Percentiles rank a stretch among this genome's conserved stretches.
Evolutionary conservation across 495 filamentous ascomycete genomes (phyloP).

Genomic region (Alectoria sarmentosa): DNA sequence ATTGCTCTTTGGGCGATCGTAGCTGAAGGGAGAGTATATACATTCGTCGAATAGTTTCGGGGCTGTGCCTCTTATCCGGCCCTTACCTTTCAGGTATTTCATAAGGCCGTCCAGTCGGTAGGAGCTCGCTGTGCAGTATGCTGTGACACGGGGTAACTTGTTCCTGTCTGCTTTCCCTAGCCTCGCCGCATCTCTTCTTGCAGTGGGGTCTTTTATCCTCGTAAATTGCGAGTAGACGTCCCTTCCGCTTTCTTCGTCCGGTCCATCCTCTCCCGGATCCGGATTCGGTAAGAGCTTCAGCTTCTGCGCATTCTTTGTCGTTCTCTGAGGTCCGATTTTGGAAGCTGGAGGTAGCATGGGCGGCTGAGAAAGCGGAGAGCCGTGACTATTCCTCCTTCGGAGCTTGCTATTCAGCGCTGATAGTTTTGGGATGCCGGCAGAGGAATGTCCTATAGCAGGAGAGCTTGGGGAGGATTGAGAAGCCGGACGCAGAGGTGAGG

Average conservation of each 20-base stretch:
- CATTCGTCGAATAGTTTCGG: slow-evolving; percentile 95
- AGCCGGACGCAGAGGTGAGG: slow-evolving; percentile 40
- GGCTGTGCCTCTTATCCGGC: slow-evolving; percentile 63
- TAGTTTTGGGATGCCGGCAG: slow-evolving; percentile 58
- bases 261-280: slow-evolving; percentile 64
- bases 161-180: slow-evolving; percentile 91
- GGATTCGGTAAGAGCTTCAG: slow-evolving; percentile 90
- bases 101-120: slow-evolving; percentile 85
- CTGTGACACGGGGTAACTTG: slow-evolving; percentile 81
- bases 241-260: slow-evolving; percentile 82
- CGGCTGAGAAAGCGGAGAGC: slow-evolving; percentile 47
- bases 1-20: slow-evolving; percentile 38
- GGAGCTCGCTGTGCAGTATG: slow-evolving; percentile 87
- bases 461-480: slow-evolving; percentile 36
- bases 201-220: slow-evolving; percentile 93
- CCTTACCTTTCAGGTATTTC: slow-evolving; percentile 78
- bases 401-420: slow-evolving; percentile 82
- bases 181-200: slow-evolving; percentile 83
- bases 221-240: slow-evolving; percentile 95
- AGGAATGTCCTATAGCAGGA: slow-evolving; percentile 30
- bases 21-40: slow-evolving; percentile 88
- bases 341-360: slow-evolving; percentile 41
- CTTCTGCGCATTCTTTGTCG: slow-evolving; percentile 92
- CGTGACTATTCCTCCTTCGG: slow-evolving; percentile 74
- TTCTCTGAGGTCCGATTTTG: slow-evolving; percentile 92